Evolutionary conservation across 495 filamentous ascomycete species (phyloP), one percentile per base, ranked within the genome.

Genomic region (Clavariopsis aquatica): DNA sequence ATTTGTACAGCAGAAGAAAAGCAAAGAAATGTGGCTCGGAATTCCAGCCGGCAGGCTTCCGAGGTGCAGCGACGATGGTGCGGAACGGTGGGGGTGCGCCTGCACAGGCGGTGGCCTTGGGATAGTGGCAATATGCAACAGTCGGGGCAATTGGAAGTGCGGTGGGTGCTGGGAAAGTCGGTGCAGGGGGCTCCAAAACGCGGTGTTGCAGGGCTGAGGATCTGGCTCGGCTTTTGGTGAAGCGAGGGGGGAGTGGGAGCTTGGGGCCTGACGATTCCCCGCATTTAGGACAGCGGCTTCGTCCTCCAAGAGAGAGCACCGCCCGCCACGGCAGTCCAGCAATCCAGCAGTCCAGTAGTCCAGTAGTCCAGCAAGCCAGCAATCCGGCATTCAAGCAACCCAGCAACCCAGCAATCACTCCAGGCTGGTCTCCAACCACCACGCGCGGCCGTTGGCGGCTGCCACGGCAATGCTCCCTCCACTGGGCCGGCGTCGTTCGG

Each of bases 251-350:
- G 61, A 69, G 62, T 28, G 41, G 43, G 49, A 63, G 51, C 55
- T 61, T 61, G 47, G 57, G 53, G 51, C 27, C n/a, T 31, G 51
- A 65, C 58, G 43, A 69, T 69, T 69, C 66, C 66, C 66, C 66
- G 66, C 66, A 65, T 64, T 56, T 54, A 19, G 55, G 23, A 31
- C 49, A 10, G 52, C 36, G 34, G 26, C 49, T 60, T 66, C 53
- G 54, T 68, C 45, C 43, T 55, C 12, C n/a, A n/a, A n/a, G n/a
- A n/a, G n/a, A n/a, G 23, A 49, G 58, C 24, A 66, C 49, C 12
- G 13, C n/a, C n/a, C n/a, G n/a, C n/a, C n/a, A n/a, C n/a, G n/a
- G n/a, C n/a, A n/a, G n/a, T n/a, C n/a, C n/a, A n/a, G n/a, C n/a
- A n/a, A n/a, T n/a, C n/a, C n/a, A n/a, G n/a, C n/a, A n/a, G n/a